phyloP scores from a whole-genome alignment of 768 basidiomycete genomes.

The Crepidotus variabilis region DNA sequence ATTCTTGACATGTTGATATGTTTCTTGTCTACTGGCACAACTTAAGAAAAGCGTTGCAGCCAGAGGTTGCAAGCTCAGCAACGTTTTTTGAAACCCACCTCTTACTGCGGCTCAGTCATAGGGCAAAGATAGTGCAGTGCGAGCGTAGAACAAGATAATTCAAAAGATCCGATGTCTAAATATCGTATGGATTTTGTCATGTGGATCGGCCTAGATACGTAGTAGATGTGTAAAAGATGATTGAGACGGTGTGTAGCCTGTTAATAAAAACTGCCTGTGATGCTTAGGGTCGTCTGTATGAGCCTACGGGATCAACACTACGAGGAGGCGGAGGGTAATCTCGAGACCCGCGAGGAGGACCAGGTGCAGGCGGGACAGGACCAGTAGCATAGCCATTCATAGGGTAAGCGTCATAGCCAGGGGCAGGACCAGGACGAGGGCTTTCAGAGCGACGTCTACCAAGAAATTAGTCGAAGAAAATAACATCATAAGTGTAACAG shows the following conservation, averaged over 20 bases:
- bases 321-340: slow-evolving; percentile 43
- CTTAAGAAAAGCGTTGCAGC: too few species aligned
- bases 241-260: background rate
- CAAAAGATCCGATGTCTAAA: background rate
- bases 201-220: slow-evolving; percentile 2
- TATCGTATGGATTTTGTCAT: background rate
- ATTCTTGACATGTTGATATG: background rate
- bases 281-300: slow-evolving; percentile 37
- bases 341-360: slow-evolving; percentile 32
- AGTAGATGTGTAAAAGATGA: background rate
- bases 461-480: background rate
- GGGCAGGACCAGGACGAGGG: slow-evolving; percentile 49
- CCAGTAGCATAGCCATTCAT: slow-evolving; percentile 44
- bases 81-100: too few species aligned
- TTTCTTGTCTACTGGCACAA: too few species aligned
- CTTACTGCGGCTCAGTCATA: too few species aligned
- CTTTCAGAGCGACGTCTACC: slow-evolving; percentile 71
- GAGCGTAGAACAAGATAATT: background rate
- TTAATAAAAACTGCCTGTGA: slow-evolving; percentile 1
- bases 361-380: slow-evolving; percentile 32
- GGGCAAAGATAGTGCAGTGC: background rate
- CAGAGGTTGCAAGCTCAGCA: too few species aligned
- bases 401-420: slow-evolving; percentile 50
- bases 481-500: slow-evolving; percentile 9
- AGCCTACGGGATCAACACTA: slow-evolving; percentile 36